Base-by-base conservation (phyloP, 2,329 filamentous ascomycete genomes). In the Beauveria brongniartii region DNA sequence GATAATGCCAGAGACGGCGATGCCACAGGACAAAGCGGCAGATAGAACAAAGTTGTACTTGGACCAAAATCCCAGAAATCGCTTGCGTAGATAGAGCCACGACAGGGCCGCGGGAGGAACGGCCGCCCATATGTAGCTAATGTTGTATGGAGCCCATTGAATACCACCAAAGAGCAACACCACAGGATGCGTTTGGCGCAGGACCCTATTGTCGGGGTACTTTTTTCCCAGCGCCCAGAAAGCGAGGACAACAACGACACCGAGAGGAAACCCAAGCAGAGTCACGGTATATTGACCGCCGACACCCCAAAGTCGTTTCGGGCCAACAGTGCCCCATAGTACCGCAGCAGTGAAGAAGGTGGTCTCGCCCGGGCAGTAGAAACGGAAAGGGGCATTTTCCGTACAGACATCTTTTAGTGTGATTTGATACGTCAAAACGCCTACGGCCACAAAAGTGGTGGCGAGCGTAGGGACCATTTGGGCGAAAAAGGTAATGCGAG, bases 251-350 rank as follows among this genome's bases (percentile, higher is more conserved):
- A 74, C 51, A 8, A 66, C 57, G 4, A 73, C 63, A 8, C 76
- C 76, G 0, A 75, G 57, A 1, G 75, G 74, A 55, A 78, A 79
- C 1, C 75, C 75, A 10, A 72, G 70, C 28, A 77, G 65, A 4
- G 75, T 75, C 59, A 77, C 77, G 43, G 76, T 64, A 7, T 70
- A 68, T 22, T 59, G 48, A 6, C 61, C 61, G 34, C 61, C 61
- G 24, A 53, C 51, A 60, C 73, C 72, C 66, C 78, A 78, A 70
- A 78, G 71, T 9, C 80, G 73, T 1, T 71, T 71, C 0, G 81
- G 81, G 1, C 81, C 80, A 22, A 82, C 75, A 28, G 76, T 73
- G 44, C 77, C 81, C 79, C 79, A 82, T 55, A 81, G 3, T 74
- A 80, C 65, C 74, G 80, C 6, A 77, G 74, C 24, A 1, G 61